Evolutionary conservation across 1,139 yeast species (phyloP).

Genomic region (Magnusiomyces paraingens): DNA sequence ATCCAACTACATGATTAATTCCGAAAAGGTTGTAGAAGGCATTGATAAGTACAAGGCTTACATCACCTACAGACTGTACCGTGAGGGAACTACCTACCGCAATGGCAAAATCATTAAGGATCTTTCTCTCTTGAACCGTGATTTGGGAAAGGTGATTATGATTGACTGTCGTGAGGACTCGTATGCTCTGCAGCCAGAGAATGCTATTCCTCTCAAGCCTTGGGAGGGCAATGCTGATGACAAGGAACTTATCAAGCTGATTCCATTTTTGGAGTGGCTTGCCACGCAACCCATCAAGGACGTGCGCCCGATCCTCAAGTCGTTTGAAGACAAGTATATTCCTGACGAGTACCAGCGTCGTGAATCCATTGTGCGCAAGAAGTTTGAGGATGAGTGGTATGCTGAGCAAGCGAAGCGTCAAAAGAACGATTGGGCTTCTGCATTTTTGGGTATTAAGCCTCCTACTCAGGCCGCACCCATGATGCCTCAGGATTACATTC

Average conservation of each 20-base stretch:
- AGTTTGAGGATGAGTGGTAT: conserved; percentile 63
- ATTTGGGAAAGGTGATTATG: conserved; percentile 69
- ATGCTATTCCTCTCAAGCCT: conserved; percentile 72
- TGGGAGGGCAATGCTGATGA: conserved; percentile 90
- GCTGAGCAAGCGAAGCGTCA: conserved; percentile 35
- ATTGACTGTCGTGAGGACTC: conserved; percentile 73
- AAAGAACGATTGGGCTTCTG: conserved; percentile 48
- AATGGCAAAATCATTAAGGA: conserved; percentile 77
- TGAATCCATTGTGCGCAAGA: conserved; percentile 65
- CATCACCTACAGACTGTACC: conserved; percentile 77
- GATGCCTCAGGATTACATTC: conserved; percentile 84
- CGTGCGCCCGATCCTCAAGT: conserved; percentile 77
- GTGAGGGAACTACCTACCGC: conserved; percentile 86
- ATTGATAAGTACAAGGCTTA: conserved; percentile 91
- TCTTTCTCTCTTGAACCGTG: conserved; percentile 83
- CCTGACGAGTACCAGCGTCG: conserved; percentile 77
- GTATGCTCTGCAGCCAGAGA: conserved; percentile 81
- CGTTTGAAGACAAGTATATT: conserved; percentile 60
- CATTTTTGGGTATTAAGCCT: conserved; percentile 56
- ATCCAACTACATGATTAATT: conserved; percentile 76
- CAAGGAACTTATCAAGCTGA: conserved; percentile 59
- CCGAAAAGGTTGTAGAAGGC: conserved; percentile 78
- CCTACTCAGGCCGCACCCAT: conserved; percentile 53
- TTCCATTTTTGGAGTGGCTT: conserved; percentile 89
- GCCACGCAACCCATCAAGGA: conserved; percentile 90